Percentiles rank a stretch among this genome's conserved stretches.
phyloP scores from a whole-genome alignment of 108 stramenopile genomes.

The Schizochytrium sp. region DNA sequence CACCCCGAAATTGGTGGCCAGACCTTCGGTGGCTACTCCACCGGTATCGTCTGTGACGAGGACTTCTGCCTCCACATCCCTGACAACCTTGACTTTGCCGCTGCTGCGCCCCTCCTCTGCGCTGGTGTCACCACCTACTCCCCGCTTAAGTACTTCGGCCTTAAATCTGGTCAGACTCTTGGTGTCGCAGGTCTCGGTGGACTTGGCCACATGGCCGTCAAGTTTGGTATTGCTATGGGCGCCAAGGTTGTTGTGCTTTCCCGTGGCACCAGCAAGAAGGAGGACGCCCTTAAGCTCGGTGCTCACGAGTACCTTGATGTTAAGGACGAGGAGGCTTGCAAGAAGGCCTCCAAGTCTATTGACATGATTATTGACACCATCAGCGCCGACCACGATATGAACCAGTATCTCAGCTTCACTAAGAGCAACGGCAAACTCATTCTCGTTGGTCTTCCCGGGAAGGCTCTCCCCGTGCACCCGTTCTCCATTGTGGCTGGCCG shows the following conservation, averaged over 20 bases:
- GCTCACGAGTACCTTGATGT: conserved; percentile 67
- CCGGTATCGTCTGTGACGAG: conserved; percentile 71
- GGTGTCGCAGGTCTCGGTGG: conserved; percentile 80
- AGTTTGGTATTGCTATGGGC: conserved; percentile 76
- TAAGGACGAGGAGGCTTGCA: conserved; percentile 67
- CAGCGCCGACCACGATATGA: conserved; percentile 69
- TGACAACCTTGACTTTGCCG: conserved; percentile 63
- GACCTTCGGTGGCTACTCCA: conserved; percentile 73
- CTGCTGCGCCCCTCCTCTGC: conserved; percentile 76
- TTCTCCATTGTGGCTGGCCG: conserved; percentile 60
- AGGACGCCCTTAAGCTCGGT: conserved; percentile 69
- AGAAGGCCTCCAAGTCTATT: conserved; percentile 67
- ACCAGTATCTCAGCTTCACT: conserved; percentile 63
- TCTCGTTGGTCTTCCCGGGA: conserved; percentile 63
- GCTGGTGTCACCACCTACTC: conserved; percentile 80
- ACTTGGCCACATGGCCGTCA: conserved; percentile 79
- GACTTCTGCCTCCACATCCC: conserved; percentile 74
- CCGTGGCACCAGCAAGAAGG: conserved; percentile 73
- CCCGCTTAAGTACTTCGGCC: conserved; percentile 72
- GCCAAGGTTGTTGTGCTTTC: conserved; percentile 71
- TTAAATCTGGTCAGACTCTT: conserved; percentile 66
- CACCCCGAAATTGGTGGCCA: conserved; percentile 62
- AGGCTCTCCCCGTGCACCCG: neutral
- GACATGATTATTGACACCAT: conserved; percentile 77
- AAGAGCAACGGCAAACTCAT: conserved; percentile 68